Evolutionary conservation across 2,329 filamentous ascomycete genomes (phyloP).

Genomic region (Diaporthe vexans): DNA sequence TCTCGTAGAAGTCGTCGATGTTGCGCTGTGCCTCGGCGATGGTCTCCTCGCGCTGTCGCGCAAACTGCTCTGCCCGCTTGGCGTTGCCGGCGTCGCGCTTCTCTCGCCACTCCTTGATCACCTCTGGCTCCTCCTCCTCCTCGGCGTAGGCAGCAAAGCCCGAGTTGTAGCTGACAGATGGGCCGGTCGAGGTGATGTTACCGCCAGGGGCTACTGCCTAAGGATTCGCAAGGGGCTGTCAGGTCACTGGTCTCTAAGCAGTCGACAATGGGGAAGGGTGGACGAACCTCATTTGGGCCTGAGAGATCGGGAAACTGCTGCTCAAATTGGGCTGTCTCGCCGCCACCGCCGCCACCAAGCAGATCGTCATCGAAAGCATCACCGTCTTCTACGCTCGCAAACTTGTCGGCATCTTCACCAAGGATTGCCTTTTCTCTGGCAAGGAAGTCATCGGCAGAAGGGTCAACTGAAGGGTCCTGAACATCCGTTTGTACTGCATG

Average conservation of each 20-base stretch:
- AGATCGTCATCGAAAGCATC: conserved; percentile 80
- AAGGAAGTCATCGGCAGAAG: conserved; percentile 86
- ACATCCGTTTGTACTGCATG: conserved; percentile 76
- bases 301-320: conserved; percentile 89
- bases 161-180: conserved; percentile 73
- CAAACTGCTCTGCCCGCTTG: conserved; percentile 87
- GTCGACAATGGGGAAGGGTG: background rate
- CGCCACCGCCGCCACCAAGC: conserved; percentile 73
- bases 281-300: conserved; percentile 74
- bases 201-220: conserved; percentile 81
- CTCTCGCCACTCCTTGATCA: conserved; percentile 93
- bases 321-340: conserved; percentile 75
- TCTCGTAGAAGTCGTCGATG: conserved; percentile 99
- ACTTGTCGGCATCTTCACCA: conserved; percentile 94
- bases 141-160: conserved; percentile 69
- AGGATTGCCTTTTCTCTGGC: conserved; percentile 90
- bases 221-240: conserved; percentile 31
- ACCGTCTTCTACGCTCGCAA: conserved; percentile 81
- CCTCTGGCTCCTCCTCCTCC: conserved; percentile 86
- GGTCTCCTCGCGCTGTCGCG: conserved; percentile 85
- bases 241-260: background rate
- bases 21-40: conserved; percentile 91
- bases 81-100: conserved; percentile 85
- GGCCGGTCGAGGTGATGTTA: conserved; percentile 78
- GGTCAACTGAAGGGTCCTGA: conserved; percentile 68